phyloP scores from a whole-genome alignment of 2,329 filamentous ascomycete genomes.

The Fusarium chlamydosporum region DNA sequence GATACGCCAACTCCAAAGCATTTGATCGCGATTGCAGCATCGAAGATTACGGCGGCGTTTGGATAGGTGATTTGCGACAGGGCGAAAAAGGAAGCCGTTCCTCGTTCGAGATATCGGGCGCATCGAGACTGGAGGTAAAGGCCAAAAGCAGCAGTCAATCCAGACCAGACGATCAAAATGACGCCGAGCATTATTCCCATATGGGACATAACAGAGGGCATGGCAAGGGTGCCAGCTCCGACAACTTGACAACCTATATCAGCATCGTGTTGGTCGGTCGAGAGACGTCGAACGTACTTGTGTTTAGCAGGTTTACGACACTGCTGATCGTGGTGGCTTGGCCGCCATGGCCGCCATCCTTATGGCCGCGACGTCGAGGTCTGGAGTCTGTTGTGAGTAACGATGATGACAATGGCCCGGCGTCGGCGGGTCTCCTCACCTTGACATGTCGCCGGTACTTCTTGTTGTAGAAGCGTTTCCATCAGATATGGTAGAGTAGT shows the following conservation, averaged over 20 bases:
- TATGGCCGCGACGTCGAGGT: slow-evolving; percentile 74
- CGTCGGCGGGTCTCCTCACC: slow-evolving; percentile 54
- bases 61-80: slow-evolving; percentile 97
- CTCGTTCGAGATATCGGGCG: slow-evolving; percentile 91
- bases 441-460: slow-evolving; percentile 64
- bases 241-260: slow-evolving; percentile 72
- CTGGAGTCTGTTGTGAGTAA: slow-evolving; percentile 54
- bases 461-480: slow-evolving; percentile 60
- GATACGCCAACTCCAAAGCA: slow-evolving; percentile 98
- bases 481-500: slow-evolving; percentile 68
- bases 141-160: slow-evolving; percentile 88
- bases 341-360: slow-evolving; percentile 76
- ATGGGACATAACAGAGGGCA: slow-evolving; percentile 95
- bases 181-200: slow-evolving; percentile 92
- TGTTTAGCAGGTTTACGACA: slow-evolving; percentile 95
- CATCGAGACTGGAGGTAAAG: slow-evolving; percentile 95
- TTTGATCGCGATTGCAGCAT: slow-evolving; percentile 95
- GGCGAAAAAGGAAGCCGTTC: slow-evolving; percentile 93
- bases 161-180: slow-evolving; percentile 91
- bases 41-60: slow-evolving; percentile 94
- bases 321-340: slow-evolving; percentile 91
- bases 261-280: slow-evolving; percentile 33
- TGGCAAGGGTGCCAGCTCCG: slow-evolving; percentile 91
- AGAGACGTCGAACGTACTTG: slow-evolving; percentile 71
- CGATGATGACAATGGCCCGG: slow-evolving; percentile 11